Conservation (phyloP, 768 basidiomycete genomes). For the Xerocomus spinulosus region DNA sequence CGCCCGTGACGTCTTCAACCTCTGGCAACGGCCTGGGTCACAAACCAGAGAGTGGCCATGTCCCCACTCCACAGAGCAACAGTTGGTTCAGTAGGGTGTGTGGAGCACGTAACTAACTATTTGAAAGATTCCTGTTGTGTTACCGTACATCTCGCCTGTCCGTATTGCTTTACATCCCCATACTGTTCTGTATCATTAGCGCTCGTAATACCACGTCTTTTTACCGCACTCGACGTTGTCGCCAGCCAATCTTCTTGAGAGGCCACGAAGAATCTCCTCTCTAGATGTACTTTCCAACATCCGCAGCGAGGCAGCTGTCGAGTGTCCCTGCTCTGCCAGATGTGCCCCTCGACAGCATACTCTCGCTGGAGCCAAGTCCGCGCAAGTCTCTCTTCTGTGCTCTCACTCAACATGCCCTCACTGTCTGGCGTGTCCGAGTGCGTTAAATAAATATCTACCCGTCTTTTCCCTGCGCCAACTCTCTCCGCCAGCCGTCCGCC, state of each 20-base stretch:
- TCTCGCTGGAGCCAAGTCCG: constrained; percentile 60
- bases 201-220: constrained; percentile 22
- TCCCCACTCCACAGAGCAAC: constrained; percentile 11
- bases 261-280: no score
- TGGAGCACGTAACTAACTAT: constrained; percentile 15
- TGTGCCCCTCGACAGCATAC: constrained; percentile 50
- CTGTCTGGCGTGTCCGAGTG: constrained; percentile 81
- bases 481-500: constrained; percentile 53
- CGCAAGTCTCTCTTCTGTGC: constrained; percentile 76
- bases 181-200: constrained; percentile 33
- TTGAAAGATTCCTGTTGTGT: constrained; percentile 5
- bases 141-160: constrained; percentile 16
- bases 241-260: no score
- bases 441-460: constrained; percentile 25
- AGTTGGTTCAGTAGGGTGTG: constrained; percentile 27
- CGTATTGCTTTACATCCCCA: constrained; percentile 12
- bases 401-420: constrained; percentile 63
- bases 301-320: constrained; percentile 69
- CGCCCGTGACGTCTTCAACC: constrained; percentile 13
- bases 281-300: constrained; percentile 87
- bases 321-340: constrained; percentile 67
- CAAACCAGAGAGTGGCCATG: constrained; percentile 14
- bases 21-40: constrained; percentile 9
- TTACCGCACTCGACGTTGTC: no score
- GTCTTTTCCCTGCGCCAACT: not conserved